Evolutionary conservation across 140 eudicot genomes (phyloP).

Genomic region (Oenanthe javanica): DNA sequence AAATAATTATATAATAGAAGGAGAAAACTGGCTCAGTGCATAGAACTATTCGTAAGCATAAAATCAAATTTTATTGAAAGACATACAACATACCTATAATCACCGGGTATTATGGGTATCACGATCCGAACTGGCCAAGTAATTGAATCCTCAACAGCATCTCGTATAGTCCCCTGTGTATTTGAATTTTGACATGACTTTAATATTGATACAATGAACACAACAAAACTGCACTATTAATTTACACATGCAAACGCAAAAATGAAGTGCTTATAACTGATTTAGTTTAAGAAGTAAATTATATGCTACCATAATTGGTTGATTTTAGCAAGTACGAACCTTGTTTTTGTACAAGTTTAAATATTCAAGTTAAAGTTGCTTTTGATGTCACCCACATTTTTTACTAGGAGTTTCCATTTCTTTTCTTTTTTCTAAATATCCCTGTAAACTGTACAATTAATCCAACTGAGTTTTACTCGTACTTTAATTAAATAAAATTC

Average conservation of each 20-base stretch:
- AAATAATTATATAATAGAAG: background rate
- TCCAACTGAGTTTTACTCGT: background rate
- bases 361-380: background rate
- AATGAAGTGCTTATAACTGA: background rate
- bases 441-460: background rate
- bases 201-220: background rate
- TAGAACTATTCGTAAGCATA: background rate
- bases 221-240: background rate
- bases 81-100: constrained; percentile 52
- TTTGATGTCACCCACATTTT: background rate
- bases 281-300: background rate
- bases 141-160: constrained; percentile 96
- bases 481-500: background rate
- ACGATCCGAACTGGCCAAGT: constrained; percentile 97
- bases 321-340: background rate
- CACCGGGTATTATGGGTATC: constrained; percentile 91
- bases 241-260: background rate
- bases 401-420: background rate
- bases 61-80: background rate
- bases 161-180: constrained; percentile 73
- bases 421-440: background rate
- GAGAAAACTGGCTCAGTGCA: background rate
- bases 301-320: background rate
- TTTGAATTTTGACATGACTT: background rate
- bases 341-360: background rate